Base-by-base conservation (phyloP, 495 filamentous ascomycete species). In the Xeromyces bisporus region DNA sequence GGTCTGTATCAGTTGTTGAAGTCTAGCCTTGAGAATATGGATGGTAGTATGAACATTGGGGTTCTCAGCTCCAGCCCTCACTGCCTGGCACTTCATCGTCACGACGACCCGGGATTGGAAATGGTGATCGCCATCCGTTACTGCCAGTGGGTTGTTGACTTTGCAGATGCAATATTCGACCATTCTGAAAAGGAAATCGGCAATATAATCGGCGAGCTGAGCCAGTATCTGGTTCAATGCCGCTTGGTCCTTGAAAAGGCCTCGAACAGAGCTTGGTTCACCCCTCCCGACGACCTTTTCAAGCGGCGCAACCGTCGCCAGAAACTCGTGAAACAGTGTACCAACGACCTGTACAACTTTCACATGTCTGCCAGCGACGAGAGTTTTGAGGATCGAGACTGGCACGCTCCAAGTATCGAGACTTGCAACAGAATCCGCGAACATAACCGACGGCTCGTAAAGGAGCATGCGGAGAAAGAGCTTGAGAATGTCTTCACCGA, bases 91-190 rank as follows among this genome's bases (percentile, higher is more conserved):
- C 25, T 32, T 8, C 11, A 35, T 12, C 18, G 24, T 1, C 26
- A 26, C 18, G 43, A 50, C 26, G 47, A 46, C 29, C 47, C 46
- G 0, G 54, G 53, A 0, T 35, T 62, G 38, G 58, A 62, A 26
- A 34, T 58, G 10, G 43, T 57, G 6, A 43, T 62, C 18, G 39
- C 30, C 4, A 47, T 56, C 16, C 32, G 47, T n/a, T 54, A 47
- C 15, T 40, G 46, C 12, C 54, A 58, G 29, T 60, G 53, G 32
- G 27, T 56, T 2, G 15, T 41, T 7, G 58, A 62, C 24, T 45
- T 48, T 20, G 41, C 40, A 3, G 50, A 51, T n/a, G 30, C 47
- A 3, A 13, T 60, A 15, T 45, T 46, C 18, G 34, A 34, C 3
- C 20, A 41, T 1, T 14, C 32, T 2, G 15, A 23, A 2, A 13